These are phyloP conservation scores for Xerocomus spinulosus DNA, from an alignment of 768 basidiomycete species.

Conservation along the genomic window DNA sequence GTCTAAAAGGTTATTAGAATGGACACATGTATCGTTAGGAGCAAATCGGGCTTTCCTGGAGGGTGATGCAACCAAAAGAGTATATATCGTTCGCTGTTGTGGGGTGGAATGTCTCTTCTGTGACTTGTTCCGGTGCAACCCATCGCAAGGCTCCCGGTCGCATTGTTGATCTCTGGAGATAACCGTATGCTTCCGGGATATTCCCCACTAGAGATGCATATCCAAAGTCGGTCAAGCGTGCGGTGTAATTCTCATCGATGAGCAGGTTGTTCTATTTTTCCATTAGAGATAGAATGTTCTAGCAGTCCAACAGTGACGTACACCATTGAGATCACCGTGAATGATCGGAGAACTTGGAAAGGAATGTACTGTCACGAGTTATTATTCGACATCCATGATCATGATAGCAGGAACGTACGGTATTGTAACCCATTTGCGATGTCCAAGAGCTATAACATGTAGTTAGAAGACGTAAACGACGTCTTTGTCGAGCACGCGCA, in stretches of 20 bases:
- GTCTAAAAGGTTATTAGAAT: neutral
- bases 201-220: neutral
- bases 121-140: neutral
- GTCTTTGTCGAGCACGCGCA: neutral
- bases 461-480: neutral
- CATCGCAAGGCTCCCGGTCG: neutral
- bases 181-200: neutral
- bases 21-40: neutral
- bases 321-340: conserved; percentile 14
- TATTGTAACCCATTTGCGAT: neutral
- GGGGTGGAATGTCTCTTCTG: neutral
- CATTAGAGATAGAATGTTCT: neutral
- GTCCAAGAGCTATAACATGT: neutral
- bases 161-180: neutral
- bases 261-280: conserved; percentile 13
- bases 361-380: conserved; percentile 4
- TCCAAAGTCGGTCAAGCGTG: conserved; percentile 42
- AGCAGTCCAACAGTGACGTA: neutral
- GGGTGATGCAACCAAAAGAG: neutral
- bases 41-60: neutral
- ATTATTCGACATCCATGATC: neutral
- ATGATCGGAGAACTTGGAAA: conserved; percentile 1
- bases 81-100: neutral
- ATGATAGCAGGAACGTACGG: neutral
- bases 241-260: conserved; percentile 23